Evolutionary conservation across 257 asterid genomes (phyloP).

Genomic region (Schizonepeta tenuifolia): DNA sequence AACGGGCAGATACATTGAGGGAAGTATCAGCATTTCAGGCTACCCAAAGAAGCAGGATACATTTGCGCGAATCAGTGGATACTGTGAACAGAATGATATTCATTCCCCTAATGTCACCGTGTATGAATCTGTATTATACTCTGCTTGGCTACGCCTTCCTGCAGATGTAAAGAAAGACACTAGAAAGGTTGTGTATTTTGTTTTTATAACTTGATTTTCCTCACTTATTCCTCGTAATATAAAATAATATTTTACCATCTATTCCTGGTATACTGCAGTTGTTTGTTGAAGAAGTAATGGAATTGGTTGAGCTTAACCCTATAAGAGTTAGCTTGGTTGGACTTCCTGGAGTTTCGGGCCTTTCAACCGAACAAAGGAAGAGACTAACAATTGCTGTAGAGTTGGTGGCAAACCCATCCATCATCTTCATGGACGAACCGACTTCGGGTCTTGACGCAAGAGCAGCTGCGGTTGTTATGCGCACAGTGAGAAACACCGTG

Average conservation of each 20-base stretch:
- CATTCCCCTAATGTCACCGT: slow-evolving; percentile 53
- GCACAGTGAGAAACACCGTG: slow-evolving; percentile 41
- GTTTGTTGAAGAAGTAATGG: slow-evolving; percentile 62
- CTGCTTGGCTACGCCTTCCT: slow-evolving; percentile 73
- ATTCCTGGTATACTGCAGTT: slow-evolving; percentile 31
- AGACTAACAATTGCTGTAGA: slow-evolving; percentile 64
- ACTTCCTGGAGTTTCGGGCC: slow-evolving; percentile 62
- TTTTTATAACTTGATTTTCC: not conserved
- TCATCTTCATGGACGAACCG: slow-evolving; percentile 72
- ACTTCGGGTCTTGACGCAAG: slow-evolving; percentile 70
- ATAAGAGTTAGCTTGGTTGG: slow-evolving; percentile 52
- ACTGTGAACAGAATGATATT: slow-evolving; percentile 48
- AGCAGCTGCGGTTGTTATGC: slow-evolving; percentile 72
- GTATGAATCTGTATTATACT: slow-evolving; percentile 55
- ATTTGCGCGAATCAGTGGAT: slow-evolving; percentile 61
- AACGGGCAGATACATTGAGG: slow-evolving; percentile 63
- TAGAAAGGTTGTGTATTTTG: slow-evolving; percentile 40
- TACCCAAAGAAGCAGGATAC: slow-evolving; percentile 64
- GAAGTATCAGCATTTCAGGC: slow-evolving; percentile 54
- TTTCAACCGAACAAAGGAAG: slow-evolving; percentile 65
- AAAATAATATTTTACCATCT: not conserved
- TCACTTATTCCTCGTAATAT: not conserved
- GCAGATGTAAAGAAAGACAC: slow-evolving; percentile 37
- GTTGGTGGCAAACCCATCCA: slow-evolving; percentile 65
- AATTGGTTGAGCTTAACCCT: slow-evolving; percentile 52